phyloP scores from a whole-genome alignment of 257 asterid species.

The Nicotiana tabacum region DNA sequence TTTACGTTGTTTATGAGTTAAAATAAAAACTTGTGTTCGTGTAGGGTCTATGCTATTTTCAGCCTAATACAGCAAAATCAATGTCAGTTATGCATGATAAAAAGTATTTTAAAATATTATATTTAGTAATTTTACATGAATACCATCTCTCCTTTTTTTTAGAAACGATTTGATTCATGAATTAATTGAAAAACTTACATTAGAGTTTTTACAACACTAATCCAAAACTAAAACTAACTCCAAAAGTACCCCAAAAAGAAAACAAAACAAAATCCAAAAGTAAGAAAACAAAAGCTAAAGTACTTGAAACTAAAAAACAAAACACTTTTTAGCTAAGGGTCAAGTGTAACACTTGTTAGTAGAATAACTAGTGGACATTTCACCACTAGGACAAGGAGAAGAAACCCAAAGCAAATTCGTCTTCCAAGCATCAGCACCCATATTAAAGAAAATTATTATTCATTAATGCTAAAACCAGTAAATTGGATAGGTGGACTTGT shows the following conservation, averaged over 20 bases:
- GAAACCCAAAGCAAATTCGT: conserved; percentile 65
- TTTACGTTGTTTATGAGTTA: no score
- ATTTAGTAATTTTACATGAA: no score
- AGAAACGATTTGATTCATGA: conserved; percentile 2
- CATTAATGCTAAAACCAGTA: conserved; percentile 19
- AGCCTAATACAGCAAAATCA: no score
- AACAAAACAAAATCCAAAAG: neutral
- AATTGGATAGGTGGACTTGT: conserved; percentile 28
- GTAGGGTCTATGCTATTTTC: no score
- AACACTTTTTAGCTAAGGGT: conserved; percentile 2
- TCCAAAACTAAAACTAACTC: conserved; percentile 15
- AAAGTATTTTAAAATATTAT: no score
- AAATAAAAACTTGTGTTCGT: no score
- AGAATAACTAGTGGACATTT: conserved; percentile 43
- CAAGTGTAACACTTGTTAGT: conserved; percentile 56
- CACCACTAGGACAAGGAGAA: conserved; percentile 65
- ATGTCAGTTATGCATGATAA: no score
- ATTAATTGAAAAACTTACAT: conserved; percentile 8
- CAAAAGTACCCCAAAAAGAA: conserved; percentile 7
- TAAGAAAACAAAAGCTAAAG: neutral
- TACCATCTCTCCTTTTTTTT: no score
- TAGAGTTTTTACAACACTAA: conserved; percentile 8
- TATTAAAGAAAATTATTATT: conserved; percentile 34
- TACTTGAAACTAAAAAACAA: conserved; percentile 4
- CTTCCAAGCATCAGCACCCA: conserved; percentile 50